Conservation (phyloP, 805 yeast species). For the Candida dendrica region DNA sequence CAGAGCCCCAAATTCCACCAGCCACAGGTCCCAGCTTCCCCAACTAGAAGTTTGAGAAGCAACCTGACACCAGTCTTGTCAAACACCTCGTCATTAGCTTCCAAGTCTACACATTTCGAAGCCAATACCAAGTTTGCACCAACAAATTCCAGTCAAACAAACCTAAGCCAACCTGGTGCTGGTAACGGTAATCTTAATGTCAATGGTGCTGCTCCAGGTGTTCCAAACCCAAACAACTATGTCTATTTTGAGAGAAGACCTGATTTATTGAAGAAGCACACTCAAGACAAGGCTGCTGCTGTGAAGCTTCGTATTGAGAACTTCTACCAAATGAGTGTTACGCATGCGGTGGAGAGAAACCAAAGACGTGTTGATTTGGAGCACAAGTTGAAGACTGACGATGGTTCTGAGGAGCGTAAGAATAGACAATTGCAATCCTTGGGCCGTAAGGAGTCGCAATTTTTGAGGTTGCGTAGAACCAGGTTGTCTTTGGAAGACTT, state of each 20-base stretch:
- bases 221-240: constrained; percentile 9
- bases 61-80: constrained; percentile 17
- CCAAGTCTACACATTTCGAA: constrained; percentile 8
- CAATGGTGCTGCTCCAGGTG: neutral
- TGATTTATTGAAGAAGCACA: constrained; percentile 21
- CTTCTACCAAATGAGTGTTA: constrained; percentile 88
- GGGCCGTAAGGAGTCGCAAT: constrained; percentile 85
- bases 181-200: constrained; percentile 1
- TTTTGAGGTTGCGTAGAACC: constrained; percentile 79
- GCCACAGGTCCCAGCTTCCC: constrained; percentile 25
- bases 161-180: constrained; percentile 4
- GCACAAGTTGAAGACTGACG: constrained; percentile 64
- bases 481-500: constrained; percentile 92
- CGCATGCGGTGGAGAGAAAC: constrained; percentile 89
- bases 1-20: constrained; percentile 20
- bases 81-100: constrained; percentile 16
- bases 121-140: neutral
- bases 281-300: constrained; percentile 33
- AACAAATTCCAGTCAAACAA: neutral
- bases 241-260: constrained; percentile 24
- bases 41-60: constrained; percentile 23
- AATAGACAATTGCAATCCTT: constrained; percentile 71
- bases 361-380: constrained; percentile 85
- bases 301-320: constrained; percentile 73
- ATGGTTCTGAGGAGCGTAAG: constrained; percentile 61